Evolutionary conservation across 2,329 filamentous ascomycete species (phyloP), one percentile per base, ranked within the genome.

Genomic region (Claviceps arundinis): DNA sequence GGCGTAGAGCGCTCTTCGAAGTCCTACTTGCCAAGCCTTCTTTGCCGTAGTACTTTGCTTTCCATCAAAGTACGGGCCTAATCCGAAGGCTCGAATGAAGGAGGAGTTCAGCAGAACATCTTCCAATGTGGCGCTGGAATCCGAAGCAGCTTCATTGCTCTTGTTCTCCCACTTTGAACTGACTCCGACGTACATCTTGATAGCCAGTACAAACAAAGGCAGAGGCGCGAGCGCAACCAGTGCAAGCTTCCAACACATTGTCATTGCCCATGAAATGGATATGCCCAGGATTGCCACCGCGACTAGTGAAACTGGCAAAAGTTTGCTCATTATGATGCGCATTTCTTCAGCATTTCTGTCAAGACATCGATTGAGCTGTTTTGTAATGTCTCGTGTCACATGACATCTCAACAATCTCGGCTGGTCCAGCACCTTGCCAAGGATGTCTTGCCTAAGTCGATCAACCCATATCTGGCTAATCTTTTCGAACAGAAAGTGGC

Each of bases 311-410:
- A 85, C 80, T 1, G 85, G 84, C 0, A 84, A 74, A 61, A 95
- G 95, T 1, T 85, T 79, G 2, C 87, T 85, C 0, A 95, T 74
- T 0, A 97, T 70, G 58, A 87, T 89, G 8, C 87, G 79, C 79
- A 93, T 90, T 62, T 95, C 89, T 63, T 97, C 89, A 0, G 85
- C 86, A 59, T 88, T 87, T 16, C 85, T 78, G 60, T 95, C 88
- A 0, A 97, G 75, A 45, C 78, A 84, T 55, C 87, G 82, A 1
- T 76, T 81, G 43, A 97, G 73, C 2, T 75, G 73, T 1, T 74
- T 72, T 0, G 84, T 70, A 0, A 76, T 79, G 64, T 93, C 86
- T 37, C 74, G 72, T 2, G 84, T 73, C 48, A 75, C 71, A 56
- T 89, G 83, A 59, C 95, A 95, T 84, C 89, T 34, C 30, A 34